Base-by-base conservation (phyloP, 2,329 filamentous ascomycete species). In the Macrophomina pseudophaseolina region DNA sequence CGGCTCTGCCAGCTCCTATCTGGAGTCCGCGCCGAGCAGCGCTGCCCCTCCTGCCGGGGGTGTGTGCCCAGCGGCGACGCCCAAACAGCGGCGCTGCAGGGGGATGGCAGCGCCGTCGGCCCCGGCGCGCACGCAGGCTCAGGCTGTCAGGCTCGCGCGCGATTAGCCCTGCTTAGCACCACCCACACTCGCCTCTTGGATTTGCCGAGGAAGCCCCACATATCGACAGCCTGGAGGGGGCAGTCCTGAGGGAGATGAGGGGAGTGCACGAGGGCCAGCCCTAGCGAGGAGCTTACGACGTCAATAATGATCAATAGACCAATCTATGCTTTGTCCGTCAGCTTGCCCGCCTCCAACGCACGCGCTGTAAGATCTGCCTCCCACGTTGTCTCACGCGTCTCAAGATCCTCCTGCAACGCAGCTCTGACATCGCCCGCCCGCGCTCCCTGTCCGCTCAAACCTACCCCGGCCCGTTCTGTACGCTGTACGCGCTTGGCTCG, bases 341-440 rank as follows among this genome's bases (percentile, higher is more conserved):
- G 59, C 44, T 14, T 49, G 23, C 28, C 42, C n/a, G 30, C 58
- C 46, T 53, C 35, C 51, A 53, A 53, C 48, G 60, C 60, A 64
- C 60, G 48, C 46, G 49, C 46, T 64, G 60, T 64, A 46, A 64
- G 60, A 64, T 64, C 60, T 64, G 44, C 60, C 49, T 64, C 49
- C 60, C 60, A 64, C 48, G 60, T 64, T 64, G 60, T 64, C 60
- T 64, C 60, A 62, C 58, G 58, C 58, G 58, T 62, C 58, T 48
- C 58, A 64, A 64, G 60, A 64, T 64, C 60, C 60, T 53, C 60
- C 33, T 64, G 49, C 33, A 52, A 64, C 48, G 28, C 44, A 44
- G 60, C 60, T 53, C 60, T 44, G 46, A 52, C 60, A 46, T n/a
- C 32, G 44, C 59, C 28, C 44, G 46, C 44, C 23, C 59, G 44